Evolutionary conservation across 352 stramenopile species (phyloP).

Genomic region (Phytophthora nicotianae): DNA sequence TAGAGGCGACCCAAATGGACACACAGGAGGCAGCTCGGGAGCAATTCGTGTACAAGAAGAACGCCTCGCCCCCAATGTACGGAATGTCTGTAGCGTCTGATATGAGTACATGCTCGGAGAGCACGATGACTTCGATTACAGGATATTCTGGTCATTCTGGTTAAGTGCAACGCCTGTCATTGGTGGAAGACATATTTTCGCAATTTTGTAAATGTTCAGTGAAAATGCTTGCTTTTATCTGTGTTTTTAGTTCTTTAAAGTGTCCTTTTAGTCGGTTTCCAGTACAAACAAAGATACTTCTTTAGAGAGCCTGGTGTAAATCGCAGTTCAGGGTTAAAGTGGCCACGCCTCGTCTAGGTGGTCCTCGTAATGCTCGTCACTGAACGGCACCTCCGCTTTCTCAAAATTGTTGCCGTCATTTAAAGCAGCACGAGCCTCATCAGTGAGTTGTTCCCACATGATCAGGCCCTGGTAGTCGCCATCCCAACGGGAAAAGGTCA

Average conservation of each 20-base stretch:
- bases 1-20: slow-evolving; percentile 25
- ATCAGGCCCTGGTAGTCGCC: slow-evolving; percentile 11
- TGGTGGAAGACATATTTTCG: no score
- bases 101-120: slow-evolving; percentile 27
- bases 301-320: not conserved
- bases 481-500: not conserved
- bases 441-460: slow-evolving; percentile 21
- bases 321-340: not conserved
- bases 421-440: slow-evolving; percentile 4
- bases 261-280: not conserved
- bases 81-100: slow-evolving; percentile 10
- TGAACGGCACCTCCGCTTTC: slow-evolving; percentile 1
- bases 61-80: slow-evolving; percentile 5
- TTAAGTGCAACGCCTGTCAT: no score
- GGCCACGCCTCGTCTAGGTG: slow-evolving; percentile 4
- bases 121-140: slow-evolving; percentile 4
- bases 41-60: slow-evolving; percentile 30
- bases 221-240: no score
- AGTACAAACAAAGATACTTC: not conserved
- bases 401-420: slow-evolving; percentile 8
- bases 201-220: no score
- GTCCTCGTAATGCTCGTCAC: not conserved
- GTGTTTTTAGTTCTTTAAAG: no score
- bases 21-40: slow-evolving; percentile 26
- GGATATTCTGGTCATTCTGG: not conserved